Percentiles rank a stretch among this genome's conserved stretches.
phyloP scores from a whole-genome alignment of 2,329 filamentous ascomycete species.

The Xenoacremonium recifei region DNA sequence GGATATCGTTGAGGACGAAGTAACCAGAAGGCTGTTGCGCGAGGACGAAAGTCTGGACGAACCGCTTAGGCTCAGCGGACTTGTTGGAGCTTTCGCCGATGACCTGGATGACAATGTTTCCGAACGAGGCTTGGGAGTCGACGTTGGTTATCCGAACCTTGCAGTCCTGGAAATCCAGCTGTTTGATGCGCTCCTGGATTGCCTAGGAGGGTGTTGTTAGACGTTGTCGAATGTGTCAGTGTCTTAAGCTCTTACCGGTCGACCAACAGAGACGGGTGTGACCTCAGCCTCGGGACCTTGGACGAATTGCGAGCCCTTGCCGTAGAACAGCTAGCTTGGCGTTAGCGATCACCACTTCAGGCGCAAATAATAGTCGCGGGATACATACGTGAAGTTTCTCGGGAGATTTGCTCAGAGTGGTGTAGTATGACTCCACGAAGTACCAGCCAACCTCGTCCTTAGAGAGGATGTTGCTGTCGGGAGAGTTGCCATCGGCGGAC shows the following conservation, averaged over 20 bases:
- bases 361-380: not conserved
- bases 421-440: slow-evolving; percentile 99
- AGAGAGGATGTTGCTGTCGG: slow-evolving; percentile 43
- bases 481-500: slow-evolving; percentile 30
- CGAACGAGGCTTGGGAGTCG: slow-evolving; percentile 88
- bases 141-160: slow-evolving; percentile 98
- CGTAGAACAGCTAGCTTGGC: slow-evolving; percentile 76
- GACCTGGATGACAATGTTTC: slow-evolving; percentile 96
- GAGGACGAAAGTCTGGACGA: slow-evolving; percentile 96
- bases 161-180: slow-evolving; percentile 92
- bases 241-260: slow-evolving; percentile 67
- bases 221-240: too few species aligned
- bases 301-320: slow-evolving; percentile 93
- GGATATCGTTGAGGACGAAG: slow-evolving; percentile 97
- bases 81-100: slow-evolving; percentile 98
- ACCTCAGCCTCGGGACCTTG: slow-evolving; percentile 89
- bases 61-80: slow-evolving; percentile 86
- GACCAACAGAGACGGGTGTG: slow-evolving; percentile 80
- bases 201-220: too few species aligned
- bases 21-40: slow-evolving; percentile 95
- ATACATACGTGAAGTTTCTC: slow-evolving; percentile 80
- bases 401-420: slow-evolving; percentile 88
- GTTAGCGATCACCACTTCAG: too few species aligned
- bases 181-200: slow-evolving; percentile 92
- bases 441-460: slow-evolving; percentile 99